Conservation (phyloP, 768 basidiomycete species). For the Boletus eberwhitei region DNA sequence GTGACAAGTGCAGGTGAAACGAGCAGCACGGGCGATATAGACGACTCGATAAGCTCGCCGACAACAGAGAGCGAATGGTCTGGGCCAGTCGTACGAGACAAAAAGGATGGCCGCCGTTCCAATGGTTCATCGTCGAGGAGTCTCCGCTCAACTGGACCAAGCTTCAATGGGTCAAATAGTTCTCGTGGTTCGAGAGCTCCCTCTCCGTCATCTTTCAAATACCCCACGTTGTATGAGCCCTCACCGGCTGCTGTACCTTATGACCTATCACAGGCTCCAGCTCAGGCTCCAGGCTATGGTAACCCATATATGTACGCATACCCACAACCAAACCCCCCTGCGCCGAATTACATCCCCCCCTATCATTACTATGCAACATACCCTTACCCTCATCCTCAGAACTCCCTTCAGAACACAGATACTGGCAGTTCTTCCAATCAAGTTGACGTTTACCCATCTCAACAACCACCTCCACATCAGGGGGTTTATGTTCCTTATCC, state of each 20-base stretch:
- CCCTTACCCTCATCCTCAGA: conserved; percentile 48
- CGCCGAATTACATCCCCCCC: conserved; percentile 39
- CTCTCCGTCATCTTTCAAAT: conserved; percentile 70
- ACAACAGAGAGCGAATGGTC: conserved; percentile 85
- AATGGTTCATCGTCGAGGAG: conserved; percentile 61
- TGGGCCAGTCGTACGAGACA: conserved; percentile 52
- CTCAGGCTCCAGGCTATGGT: conserved; percentile 29
- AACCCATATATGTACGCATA: conserved; percentile 38
- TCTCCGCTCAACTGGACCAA: conserved; percentile 48
- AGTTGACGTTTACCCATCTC: conserved; percentile 32
- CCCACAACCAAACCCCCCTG: conserved; percentile 37
- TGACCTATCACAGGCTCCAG: conserved; percentile 30
- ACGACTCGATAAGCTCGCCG: conserved; percentile 68
- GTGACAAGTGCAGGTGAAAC: conserved; percentile 52
- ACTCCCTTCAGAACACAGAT: conserved; percentile 39
- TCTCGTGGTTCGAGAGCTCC: conserved; percentile 72
- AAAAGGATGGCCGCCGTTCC: conserved; percentile 51
- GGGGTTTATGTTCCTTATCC: conserved; percentile 29
- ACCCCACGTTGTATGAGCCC: conserved; percentile 71
- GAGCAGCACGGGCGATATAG: conserved; percentile 62
- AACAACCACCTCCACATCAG: conserved; percentile 32
- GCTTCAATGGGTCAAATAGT: conserved; percentile 54
- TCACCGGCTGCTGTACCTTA: conserved; percentile 28
- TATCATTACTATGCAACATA: conserved; percentile 47
- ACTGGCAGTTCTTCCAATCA: conserved; percentile 24